phyloP scores from a whole-genome alignment of 345 rosid genomes.

The Firmiana major region DNA sequence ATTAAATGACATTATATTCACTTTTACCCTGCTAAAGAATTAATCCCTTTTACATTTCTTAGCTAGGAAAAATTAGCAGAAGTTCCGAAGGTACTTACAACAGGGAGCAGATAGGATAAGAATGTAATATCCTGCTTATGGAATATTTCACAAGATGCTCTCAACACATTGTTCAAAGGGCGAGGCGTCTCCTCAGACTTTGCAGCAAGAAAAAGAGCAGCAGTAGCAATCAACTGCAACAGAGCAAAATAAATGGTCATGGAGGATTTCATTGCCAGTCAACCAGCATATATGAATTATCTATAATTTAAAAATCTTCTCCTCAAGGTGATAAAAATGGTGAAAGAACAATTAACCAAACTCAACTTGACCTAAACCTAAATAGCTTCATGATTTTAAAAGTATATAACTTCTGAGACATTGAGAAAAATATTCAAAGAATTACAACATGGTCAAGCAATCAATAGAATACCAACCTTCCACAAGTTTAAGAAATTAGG shows the following conservation, averaged over 20 bases:
- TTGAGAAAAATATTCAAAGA: background rate
- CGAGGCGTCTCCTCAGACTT: slow-evolving; percentile 85
- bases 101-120: slow-evolving; percentile 59
- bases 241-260: slow-evolving; percentile 12
- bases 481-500: background rate
- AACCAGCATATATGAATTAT: background rate
- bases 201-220: slow-evolving; percentile 74
- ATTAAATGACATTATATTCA: background rate
- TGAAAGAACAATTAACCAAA: background rate
- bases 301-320: background rate
- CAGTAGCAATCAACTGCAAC: slow-evolving; percentile 69
- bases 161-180: slow-evolving; percentile 57
- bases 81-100: slow-evolving; percentile 41
- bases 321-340: background rate
- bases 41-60: background rate
- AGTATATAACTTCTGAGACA: background rate
- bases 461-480: background rate
- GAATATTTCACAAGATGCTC: slow-evolving; percentile 52
- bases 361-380: background rate
- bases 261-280: background rate
- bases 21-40: background rate
- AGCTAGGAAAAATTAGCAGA: background rate
- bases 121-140: slow-evolving; percentile 64
- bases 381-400: background rate
- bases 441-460: background rate